phyloP scores from a whole-genome alignment of 1,284 basidiomycete genomes.

The Leccinum fuscescens region DNA sequence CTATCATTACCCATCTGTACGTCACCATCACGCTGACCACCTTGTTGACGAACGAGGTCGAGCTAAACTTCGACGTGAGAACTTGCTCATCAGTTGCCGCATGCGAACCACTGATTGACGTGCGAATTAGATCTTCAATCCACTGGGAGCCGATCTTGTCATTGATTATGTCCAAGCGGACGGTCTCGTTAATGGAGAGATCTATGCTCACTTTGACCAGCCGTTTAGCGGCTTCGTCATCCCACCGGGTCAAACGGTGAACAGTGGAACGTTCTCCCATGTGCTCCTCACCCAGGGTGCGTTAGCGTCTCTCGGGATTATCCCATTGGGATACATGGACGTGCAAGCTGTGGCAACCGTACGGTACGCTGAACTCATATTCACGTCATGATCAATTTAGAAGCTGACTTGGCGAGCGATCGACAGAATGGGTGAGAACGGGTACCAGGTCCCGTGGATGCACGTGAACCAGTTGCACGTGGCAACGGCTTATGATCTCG shows the following conservation, averaged over 20 bases:
- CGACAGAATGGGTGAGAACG: constrained; percentile 42
- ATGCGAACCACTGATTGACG: constrained; percentile 1
- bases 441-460: constrained; percentile 59
- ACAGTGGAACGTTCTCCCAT: constrained; percentile 53
- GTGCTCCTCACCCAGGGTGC: constrained; percentile 60
- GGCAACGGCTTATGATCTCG: constrained; percentile 41
- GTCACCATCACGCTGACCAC: constrained; percentile 51
- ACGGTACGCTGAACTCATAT: constrained; percentile 27
- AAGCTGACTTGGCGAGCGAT: neutral
- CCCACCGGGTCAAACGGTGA: constrained; percentile 54
- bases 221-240: constrained; percentile 54
- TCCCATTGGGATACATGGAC: constrained; percentile 53
- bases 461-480: constrained; percentile 49
- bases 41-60: constrained; percentile 49
- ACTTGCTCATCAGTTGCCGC: neutral
- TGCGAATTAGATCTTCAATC: constrained; percentile 48
- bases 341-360: constrained; percentile 49
- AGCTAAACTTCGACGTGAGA: constrained; percentile 55
- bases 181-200: constrained; percentile 47
- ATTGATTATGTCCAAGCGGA: constrained; percentile 59
- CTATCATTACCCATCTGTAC: constrained; percentile 44
- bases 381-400: neutral
- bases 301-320: constrained; percentile 51
- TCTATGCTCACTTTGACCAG: constrained; percentile 58
- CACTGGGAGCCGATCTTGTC: constrained; percentile 53